phyloP scores from a whole-genome alignment of 2,329 filamentous ascomycete species.

The Ophiostoma piceae region DNA sequence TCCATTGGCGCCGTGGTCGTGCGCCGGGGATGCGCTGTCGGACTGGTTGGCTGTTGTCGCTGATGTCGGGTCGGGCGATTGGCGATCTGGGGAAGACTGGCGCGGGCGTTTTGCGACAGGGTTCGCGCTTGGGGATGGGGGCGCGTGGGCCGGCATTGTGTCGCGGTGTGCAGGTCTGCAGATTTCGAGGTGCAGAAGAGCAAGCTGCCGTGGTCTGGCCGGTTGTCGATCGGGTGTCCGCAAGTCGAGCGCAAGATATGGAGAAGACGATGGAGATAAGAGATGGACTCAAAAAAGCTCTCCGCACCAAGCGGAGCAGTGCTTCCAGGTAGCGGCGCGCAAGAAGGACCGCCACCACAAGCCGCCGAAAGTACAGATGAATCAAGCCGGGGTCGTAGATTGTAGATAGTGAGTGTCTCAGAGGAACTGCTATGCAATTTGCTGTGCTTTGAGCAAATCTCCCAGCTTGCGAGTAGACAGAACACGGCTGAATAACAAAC shows the following conservation, averaged over 20 bases:
- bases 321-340: not conserved
- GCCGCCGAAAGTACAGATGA: not conserved
- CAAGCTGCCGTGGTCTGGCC: not conserved
- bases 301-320: constrained; percentile 5
- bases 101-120: constrained; percentile 54
- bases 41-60: not conserved
- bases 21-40: not conserved
- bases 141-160: constrained; percentile 44
- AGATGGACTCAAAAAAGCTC: not conserved
- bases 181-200: no score
- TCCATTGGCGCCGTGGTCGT: constrained; percentile 26
- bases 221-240: not conserved
- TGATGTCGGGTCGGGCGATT: constrained; percentile 38
- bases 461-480: not conserved
- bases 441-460: not conserved
- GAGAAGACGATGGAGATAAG: not conserved
- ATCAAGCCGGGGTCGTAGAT: not conserved
- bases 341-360: not conserved
- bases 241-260: not conserved
- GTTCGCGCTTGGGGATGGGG: constrained; percentile 47
- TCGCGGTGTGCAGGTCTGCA: constrained; percentile 17
- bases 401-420: not conserved
- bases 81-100: constrained; percentile 47
- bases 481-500: constrained; percentile 3
- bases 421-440: not conserved